Evolutionary conservation across 495 filamentous ascomycete genomes (phyloP), one percentile per base, ranked within the genome.

Genomic region (Penicillium cosmopolitanum): DNA sequence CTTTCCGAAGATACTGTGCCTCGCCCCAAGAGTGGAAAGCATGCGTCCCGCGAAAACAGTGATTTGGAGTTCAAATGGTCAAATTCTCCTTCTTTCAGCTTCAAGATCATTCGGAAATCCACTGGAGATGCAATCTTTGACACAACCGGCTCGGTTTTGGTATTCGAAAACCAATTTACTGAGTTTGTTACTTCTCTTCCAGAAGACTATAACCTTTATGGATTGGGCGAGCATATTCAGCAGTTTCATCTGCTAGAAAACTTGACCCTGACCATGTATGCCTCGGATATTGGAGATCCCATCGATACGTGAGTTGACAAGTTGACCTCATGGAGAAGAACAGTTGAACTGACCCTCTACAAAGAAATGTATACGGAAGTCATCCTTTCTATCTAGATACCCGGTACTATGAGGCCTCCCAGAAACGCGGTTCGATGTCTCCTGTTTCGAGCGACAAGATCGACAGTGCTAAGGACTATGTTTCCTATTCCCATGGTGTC

Each of bases 301-400:
- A 82, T 88, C 61, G 83, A 88, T 57, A 46, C 50, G 80, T 82
- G 57, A 67, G 71, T 66, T 13, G 12, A 28, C 10, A 31, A 18
- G 36, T 44, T 5, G 21, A 11, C 40, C 28, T 6, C 10, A n/a
- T 13, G 36, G 4, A n/a, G 3, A 52, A 31, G 0, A 48, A 12
- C 21, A 7, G n/a, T 28, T 52, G 19, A 54, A 23, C 9, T 56
- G 58, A 23, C 54, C 23, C 11, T 43, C n/a, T 47, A 7, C 35
- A 4, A 21, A 82, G 79, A 2, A 87, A 87, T 57, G 70, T 87
- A 8, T 89, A 89, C 66, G 86, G 85, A 16, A 72, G 73, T 46
- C 84, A 86, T 64, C 82, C 85, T 0, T 84, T 88, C 62, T 89
- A 89, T 56, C 64, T 87, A 12, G 86, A 89, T 54, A 88, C 86